Percentiles rank a stretch among this genome's conserved stretches.
Evolutionary conservation across 2,329 filamentous ascomycete species (phyloP).

Genomic region (Hypoxylon sp.): DNA sequence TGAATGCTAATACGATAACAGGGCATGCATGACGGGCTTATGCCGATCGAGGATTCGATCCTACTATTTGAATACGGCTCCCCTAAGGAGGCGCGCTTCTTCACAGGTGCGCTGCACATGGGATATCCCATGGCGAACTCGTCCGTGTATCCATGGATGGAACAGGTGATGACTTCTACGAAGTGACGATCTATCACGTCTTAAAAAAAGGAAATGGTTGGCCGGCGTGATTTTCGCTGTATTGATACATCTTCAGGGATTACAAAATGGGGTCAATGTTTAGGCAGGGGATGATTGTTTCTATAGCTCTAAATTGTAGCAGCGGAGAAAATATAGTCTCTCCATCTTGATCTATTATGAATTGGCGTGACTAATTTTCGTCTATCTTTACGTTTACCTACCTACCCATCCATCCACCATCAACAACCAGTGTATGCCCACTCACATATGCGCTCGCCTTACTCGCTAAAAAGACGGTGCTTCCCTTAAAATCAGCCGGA

Average conservation of each 20-base stretch:
- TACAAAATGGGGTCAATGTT: not conserved
- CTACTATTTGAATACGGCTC: slow-evolving; percentile 74
- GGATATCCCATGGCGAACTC: slow-evolving; percentile 74
- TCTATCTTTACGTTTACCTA: slow-evolving; percentile 68
- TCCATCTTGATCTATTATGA: not conserved
- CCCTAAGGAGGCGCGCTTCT: slow-evolving; percentile 77
- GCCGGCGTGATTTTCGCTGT: slow-evolving; percentile 1
- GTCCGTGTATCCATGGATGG: slow-evolving; percentile 74
- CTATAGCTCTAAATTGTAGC: slow-evolving; percentile 15
- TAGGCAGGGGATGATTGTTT: slow-evolving; percentile 10
- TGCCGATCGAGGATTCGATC: slow-evolving; percentile 78
- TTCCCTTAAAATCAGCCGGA: slow-evolving; percentile 91
- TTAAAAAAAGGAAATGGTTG: not conserved
- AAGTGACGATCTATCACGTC: slow-evolving; percentile 34
- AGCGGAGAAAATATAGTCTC: not conserved
- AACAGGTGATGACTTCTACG: slow-evolving; percentile 63
- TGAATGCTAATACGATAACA: slow-evolving; percentile 49
- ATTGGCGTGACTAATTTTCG: not conserved
- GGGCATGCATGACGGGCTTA: slow-evolving; percentile 74
- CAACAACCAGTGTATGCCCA: slow-evolving; percentile 85
- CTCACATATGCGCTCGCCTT: slow-evolving; percentile 84
- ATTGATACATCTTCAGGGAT: not conserved
- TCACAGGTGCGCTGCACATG: slow-evolving; percentile 74
- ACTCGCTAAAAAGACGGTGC: slow-evolving; percentile 82
- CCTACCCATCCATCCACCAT: slow-evolving; percentile 94